A percentile compares a stretch with the other conserved stretches of the same genome.
Conservation (phyloP, 2,329 filamentous ascomycete species). For the Purpureocillium takamizusanense region DNA sequence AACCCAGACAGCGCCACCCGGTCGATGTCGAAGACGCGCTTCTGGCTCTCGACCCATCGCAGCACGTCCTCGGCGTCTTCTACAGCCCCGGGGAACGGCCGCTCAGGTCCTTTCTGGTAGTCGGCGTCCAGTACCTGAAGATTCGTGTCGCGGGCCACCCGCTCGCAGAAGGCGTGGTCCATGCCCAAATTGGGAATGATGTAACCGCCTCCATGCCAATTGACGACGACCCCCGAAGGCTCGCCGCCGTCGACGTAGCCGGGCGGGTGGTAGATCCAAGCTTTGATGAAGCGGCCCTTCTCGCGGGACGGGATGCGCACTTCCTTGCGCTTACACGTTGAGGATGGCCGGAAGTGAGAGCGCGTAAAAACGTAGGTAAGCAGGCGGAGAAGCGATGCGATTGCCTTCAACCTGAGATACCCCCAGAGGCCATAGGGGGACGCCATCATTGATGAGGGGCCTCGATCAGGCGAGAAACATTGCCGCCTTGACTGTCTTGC, state of each 20-base stretch:
- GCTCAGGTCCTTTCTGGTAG: constrained; percentile 30
- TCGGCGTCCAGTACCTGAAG: constrained; percentile 20
- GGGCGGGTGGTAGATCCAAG: constrained; percentile 16
- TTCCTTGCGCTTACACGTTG: constrained; percentile 5
- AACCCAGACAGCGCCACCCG: constrained; percentile 35
- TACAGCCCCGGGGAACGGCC: constrained; percentile 25
- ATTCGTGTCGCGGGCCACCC: constrained; percentile 16
- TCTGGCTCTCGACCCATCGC: constrained; percentile 17
- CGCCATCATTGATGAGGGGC: too few relatives aligned
- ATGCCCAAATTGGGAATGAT: constrained; percentile 25
- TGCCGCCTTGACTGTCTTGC: too few relatives aligned
- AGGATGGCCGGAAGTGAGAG: constrained; percentile 5
- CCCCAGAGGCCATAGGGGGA: too few relatives aligned
- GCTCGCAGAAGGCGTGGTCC: constrained; percentile 27
- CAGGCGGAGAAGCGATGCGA: constrained; percentile 7
- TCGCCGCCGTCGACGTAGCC: constrained; percentile 1
- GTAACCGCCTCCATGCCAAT: constrained; percentile 26
- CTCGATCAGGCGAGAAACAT: too few relatives aligned
- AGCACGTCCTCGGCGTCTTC: constrained; percentile 26
- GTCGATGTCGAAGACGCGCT: constrained; percentile 19
- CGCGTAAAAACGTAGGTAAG: constrained; percentile 9
- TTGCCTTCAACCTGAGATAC: constrained; percentile 6
- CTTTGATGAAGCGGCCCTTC: constrained; percentile 14
- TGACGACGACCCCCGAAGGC: constrained; percentile 20
- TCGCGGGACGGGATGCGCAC: constrained; percentile 18